Base-by-base conservation (phyloP, 1,139 yeast genomes). In the Pneumocystis canis region DNA sequence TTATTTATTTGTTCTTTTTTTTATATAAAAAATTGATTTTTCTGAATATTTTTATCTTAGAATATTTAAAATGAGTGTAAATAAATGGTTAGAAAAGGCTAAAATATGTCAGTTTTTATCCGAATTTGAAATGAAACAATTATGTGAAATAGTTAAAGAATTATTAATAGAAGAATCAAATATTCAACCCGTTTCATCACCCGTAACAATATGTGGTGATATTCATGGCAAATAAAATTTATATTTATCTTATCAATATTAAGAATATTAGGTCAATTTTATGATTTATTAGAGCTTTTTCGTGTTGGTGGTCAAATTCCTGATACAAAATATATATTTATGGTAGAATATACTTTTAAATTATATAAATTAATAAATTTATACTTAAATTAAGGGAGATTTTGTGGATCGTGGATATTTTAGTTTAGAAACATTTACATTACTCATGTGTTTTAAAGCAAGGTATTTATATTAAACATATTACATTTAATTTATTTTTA, bases 181-280 rank as follows among this genome's bases (percentile, higher is more conserved):
- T 73, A 90, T 92, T 68, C 97, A 92, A 72, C 97, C 98, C 0
- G 97, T 92, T 16, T 89, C 85, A 73, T 84, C 94, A 41, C 98
- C 98, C 1, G 97, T 92, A n/a, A 89, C 97, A 1, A 97, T 92
- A 16, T 92, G 97, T 78, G 98, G 98, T 70, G 98, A 92, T 75
- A 95, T 92, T 68, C 98, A 92, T 75, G 98, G 98, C 25, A 35
- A 9, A 35, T 14, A 35, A n/a, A 35, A 14, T 11, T 14, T 35
- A 35, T 35, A 35, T 35, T 11, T 47, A 4, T 11, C n/a, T 11
- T 11, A 11, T 25, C n/a, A 25, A 11, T 11, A 6, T 31, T 47
- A 25, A 47, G 31, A 14, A 47, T 9, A n/a, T n/a, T n/a, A 47
- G 54, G 54, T 6, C 98, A 92, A 74, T 92, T 92, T 73, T 97